Evolutionary conservation across 805 yeast species (phyloP), one percentile per base, ranked within the genome.

Genomic region (Metschnikowia lochheadii): DNA sequence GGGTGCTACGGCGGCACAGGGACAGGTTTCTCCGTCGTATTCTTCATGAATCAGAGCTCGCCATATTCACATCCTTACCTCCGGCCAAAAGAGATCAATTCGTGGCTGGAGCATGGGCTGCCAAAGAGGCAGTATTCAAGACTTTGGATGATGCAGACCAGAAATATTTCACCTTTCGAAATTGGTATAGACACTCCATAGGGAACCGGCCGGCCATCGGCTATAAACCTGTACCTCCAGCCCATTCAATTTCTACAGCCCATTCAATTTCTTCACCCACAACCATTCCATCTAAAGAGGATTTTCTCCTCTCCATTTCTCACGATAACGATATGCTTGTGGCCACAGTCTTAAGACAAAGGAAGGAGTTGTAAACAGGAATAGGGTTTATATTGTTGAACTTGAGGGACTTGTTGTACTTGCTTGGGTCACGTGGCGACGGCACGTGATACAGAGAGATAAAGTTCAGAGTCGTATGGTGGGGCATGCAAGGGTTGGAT

Each of bases 121-220:
- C 79, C 7, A 87, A 87, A 56, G 95, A 87, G 58, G 91, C 94
- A 0, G 60, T 85, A 7, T 87, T 71, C 63, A 87, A 87, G 63
- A 73, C 84, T 0, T 63, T 87, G 50, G 79, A 75, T 43, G 46
- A 57, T 1, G 54, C 53, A 3, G 79, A 77, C 37, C 94, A 87
- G 62, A 45, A 46, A n/a, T 6, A 6, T 2, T 86, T 85, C 60
- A 63, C 60, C 26, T 85, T 87, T 70, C 75, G 69, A 6, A 63
- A 80, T 3, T 87, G 94, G 90, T 81, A 71, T 59, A 76, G 82
- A 40, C 42, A 40, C 10, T 70, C 73, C 45, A 69, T 67, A 42
- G 47, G 65, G 32, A 80, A 85, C 1, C 67, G 73, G 49, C 87
- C 86, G 0, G 49, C 42, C 2, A 67, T 81, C 11, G 29, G 5